Base-by-base conservation (phyloP, 164 flowering plant species). In the Houttuynia cordata region DNA sequence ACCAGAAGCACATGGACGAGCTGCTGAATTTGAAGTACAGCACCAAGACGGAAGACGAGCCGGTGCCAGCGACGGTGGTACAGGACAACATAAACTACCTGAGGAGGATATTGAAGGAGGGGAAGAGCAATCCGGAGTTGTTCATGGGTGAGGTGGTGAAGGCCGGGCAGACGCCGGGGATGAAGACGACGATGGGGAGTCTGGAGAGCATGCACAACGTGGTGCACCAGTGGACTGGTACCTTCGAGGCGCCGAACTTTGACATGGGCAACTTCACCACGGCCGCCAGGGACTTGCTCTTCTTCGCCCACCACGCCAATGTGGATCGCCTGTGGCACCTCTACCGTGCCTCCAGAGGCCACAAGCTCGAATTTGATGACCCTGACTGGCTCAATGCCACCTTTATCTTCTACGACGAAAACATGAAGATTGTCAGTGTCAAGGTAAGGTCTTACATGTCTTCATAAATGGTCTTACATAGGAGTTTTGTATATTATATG, bases 231-330 rank as follows among this genome's bases (percentile, higher is more conserved):
- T 61, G 56, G 56, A 47, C 8, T 3, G 64, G 56, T 1, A 19
- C 1, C 10, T 22, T 24, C 8, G 25, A 34, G n/a, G 1, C 24
- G 17, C 64, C 64, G 10, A 18, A 51, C 30, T 9, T 37, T 17
- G 64, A 61, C 64, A 34, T 61, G 64, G 64, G 64, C 47, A 51
- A 51, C 47, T 61, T 61, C 56, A 19, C 5, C 64, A 19, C 64
- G 23, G 24, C 64, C 1, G 64, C 25, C 3, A 22, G 49, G 8
- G 64, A 61, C 13, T 13, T 21, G 17, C 1, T 61, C 49, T 61
- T 61, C 56, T 61, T 0, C 10, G 37, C 19, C 42, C 64, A 51
- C 56, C 64, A 61, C 19, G 18, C 56, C 24, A 61, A 61, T 3
- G 56, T 61, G 47, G 64, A 61, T 22, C 64, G 64, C 10, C 15